Percentiles rank a stretch among this genome's conserved stretches.
These are phyloP conservation scores for Solanum gracilifrons DNA, from an alignment of 257 asterid genomes.

Conservation along the genomic window DNA sequence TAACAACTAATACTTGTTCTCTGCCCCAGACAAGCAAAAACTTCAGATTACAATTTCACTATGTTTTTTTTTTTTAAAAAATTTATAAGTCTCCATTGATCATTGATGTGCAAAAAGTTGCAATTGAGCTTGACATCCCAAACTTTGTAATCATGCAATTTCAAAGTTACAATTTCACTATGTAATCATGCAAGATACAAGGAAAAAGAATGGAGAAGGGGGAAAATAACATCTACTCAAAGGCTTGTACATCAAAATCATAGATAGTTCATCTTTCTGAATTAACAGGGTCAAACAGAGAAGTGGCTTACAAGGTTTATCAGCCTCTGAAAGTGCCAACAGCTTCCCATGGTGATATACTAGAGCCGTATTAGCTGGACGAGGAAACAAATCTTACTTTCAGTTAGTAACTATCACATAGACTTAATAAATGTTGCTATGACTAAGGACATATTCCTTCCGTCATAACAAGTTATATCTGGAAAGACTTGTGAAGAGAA, in stretches of 20 bases:
- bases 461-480: neutral
- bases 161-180: neutral
- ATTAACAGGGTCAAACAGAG: neutral
- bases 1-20: neutral
- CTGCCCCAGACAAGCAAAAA: neutral
- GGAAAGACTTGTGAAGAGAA: neutral
- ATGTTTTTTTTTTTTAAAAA: no score
- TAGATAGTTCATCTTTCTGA: neutral
- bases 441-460: neutral
- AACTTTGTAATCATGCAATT: no score
- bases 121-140: no score
- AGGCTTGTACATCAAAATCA: neutral
- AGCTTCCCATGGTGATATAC: slow-evolving; percentile 89
- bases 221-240: neutral
- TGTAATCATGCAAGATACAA: neutral
- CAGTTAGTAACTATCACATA: slow-evolving; percentile 6
- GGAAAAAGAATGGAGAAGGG: neutral
- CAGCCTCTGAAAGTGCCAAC: slow-evolving; percentile 81
- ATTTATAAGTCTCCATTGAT: no score
- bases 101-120: no score
- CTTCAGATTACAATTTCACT: neutral
- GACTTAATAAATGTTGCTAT: neutral
- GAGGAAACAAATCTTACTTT: slow-evolving; percentile 5
- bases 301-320: slow-evolving; percentile 81
- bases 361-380: slow-evolving; percentile 88